These are phyloP conservation scores for Xylariales sp. DNA, from an alignment of 2,329 filamentous ascomycete genomes.

Conservation along the genomic window DNA sequence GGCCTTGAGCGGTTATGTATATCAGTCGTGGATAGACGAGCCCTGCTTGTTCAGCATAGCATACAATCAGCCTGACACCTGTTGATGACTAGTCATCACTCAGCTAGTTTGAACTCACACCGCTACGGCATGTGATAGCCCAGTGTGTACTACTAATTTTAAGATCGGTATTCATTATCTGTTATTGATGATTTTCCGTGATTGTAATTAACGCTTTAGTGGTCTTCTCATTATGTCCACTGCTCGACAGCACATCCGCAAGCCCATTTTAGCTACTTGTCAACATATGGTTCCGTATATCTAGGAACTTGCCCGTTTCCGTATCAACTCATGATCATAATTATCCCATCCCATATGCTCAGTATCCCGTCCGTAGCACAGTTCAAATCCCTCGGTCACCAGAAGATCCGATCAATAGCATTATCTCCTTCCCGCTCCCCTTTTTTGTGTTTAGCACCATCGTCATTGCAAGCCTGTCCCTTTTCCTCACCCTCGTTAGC, in stretches of 20 bases:
- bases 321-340: not conserved
- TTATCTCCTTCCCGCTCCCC: not conserved
- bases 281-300: not conserved
- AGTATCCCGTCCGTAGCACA: not conserved
- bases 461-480: not conserved
- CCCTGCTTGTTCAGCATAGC: not conserved
- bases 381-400: slow-evolving; percentile 15
- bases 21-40: not conserved
- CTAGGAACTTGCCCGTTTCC: not conserved
- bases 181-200: not conserved
- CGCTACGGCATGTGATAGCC: not conserved
- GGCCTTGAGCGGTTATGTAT: slow-evolving; percentile 14
- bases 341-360: not conserved
- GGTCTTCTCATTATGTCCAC: not conserved
- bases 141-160: slow-evolving; percentile 2
- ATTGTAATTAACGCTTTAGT: not conserved
- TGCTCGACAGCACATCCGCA: not conserved
- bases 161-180: not conserved
- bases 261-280: not conserved
- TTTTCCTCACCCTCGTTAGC: not conserved
- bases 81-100: not conserved
- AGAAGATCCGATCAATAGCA: slow-evolving; percentile 26
- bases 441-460: not conserved
- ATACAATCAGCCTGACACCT: not conserved
- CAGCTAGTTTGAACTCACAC: not conserved